Base-by-base conservation (phyloP, 306 rosid genomes). In the Lupinus albus region DNA sequence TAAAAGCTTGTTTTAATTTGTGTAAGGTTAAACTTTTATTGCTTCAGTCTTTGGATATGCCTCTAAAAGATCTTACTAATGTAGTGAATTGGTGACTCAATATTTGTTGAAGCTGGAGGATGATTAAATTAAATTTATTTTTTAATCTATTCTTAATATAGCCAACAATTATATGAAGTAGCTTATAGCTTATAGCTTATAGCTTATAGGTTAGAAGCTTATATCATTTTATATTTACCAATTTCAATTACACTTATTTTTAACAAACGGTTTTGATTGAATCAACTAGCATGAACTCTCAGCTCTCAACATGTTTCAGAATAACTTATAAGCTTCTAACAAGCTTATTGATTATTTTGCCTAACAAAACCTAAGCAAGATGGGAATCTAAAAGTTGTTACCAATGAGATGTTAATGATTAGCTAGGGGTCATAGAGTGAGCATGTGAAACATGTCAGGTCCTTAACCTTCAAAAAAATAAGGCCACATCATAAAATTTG, bases 371-470 rank as follows among this genome's bases (percentile, higher is more conserved):
- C 14, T 3, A 58, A 21, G 28, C 28, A 21, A 21, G 28, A 32
- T 10, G 15, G 3, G 11, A 18, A 64, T 16, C 48, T 35, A 50
- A 33, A 66, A 33, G 71, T 28, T 48, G 14, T 56, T 18, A 30
- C 8, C 62, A 12, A 35, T 8, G 60, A 1, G 70, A 72, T 54
- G 56, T 65, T 35, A 46, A 76, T 76, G 67, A 55, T 76, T 60
- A 61, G 61, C 15, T 62, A 54, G 55, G 56, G 15, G n/a, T 46
- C 11, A 51, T 18, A 38, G 8, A 21, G 71, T 2, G 32, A 32
- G 62, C 79, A 73, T 67, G 79, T 73, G 82, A 73, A 16, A 21
- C 44, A 36, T 67, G 71, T 64, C 71, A 61, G 78, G 38, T 52
- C 61, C 67, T 52, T 60, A 44, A 59, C 20, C 58, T 64, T 67